phyloP scores from a whole-genome alignment of 805 yeast genomes.

The Nematodospora valgi region DNA sequence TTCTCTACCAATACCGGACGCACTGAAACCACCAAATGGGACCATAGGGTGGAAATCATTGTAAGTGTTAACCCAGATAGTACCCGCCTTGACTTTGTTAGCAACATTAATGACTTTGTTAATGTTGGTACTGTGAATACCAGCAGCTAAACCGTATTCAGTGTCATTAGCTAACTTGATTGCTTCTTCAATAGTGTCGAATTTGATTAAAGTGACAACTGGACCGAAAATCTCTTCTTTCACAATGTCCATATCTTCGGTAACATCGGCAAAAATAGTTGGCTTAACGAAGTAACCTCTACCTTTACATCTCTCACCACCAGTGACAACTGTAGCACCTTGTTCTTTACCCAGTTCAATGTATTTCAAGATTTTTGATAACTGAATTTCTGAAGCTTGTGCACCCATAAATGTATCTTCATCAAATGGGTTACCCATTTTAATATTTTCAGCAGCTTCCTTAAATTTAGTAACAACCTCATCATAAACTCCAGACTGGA shows the following conservation, averaged over 20 bases:
- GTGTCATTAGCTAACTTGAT: conserved; percentile 75
- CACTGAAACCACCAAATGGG: conserved; percentile 92
- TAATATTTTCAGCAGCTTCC: conserved; percentile 50
- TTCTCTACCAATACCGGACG: conserved; percentile 92
- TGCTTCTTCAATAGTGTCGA: conserved; percentile 79
- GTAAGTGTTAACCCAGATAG: conserved; percentile 88
- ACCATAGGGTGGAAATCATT: conserved; percentile 84
- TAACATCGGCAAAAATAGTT: conserved; percentile 82
- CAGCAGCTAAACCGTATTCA: conserved; percentile 86
- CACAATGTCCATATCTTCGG: conserved; percentile 68
- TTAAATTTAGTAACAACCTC: conserved; percentile 63
- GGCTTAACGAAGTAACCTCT: conserved; percentile 76
- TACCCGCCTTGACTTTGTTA: conserved; percentile 76
- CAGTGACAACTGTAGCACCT: conserved; percentile 80
- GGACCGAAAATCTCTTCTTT: conserved; percentile 96
- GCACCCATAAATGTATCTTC: conserved; percentile 85
- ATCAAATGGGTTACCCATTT: conserved; percentile 83
- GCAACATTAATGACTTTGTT: conserved; percentile 75
- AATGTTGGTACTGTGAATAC: conserved; percentile 76
- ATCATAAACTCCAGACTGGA: conserved; percentile 83
- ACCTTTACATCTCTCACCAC: conserved; percentile 73
- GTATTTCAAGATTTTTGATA: conserved; percentile 71
- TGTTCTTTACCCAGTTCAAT: conserved; percentile 75
- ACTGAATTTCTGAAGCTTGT: conserved; percentile 79
- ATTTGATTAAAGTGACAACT: conserved; percentile 79